Percentiles rank a stretch among this genome's conserved stretches.
phyloP scores from a whole-genome alignment of 2,329 filamentous ascomycete genomes.

The Talaromyces sp. region DNA sequence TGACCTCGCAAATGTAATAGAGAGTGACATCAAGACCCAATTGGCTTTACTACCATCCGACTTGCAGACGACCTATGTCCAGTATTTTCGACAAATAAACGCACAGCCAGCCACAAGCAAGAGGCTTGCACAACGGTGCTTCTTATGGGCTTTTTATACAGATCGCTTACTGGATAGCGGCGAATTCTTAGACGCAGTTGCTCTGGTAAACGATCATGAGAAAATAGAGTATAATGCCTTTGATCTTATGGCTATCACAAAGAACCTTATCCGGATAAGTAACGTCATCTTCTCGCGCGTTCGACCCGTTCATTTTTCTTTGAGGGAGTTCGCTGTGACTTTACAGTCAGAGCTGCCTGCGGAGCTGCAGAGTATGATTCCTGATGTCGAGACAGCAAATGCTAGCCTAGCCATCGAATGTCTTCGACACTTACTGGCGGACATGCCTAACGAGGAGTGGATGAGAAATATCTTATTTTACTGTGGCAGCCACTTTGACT shows the following conservation, averaged over 20 bases:
- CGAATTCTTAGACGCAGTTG: background rate
- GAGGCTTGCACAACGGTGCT: constrained; percentile 13
- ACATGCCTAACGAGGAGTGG: background rate
- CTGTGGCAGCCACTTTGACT: constrained; percentile 10
- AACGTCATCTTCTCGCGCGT: too few relatives aligned
- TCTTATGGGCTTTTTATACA: constrained; percentile 13
- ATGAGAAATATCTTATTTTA: background rate
- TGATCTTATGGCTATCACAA: background rate
- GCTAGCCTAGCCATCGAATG: constrained; percentile 10
- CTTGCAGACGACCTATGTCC: constrained; percentile 12
- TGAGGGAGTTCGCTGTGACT: constrained; percentile 3
- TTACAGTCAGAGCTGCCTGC: background rate
- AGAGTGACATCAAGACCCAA: constrained; percentile 8
- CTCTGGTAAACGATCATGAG: background rate
- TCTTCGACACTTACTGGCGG: constrained; percentile 6
- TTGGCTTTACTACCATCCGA: constrained; percentile 13
- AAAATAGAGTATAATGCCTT: background rate
- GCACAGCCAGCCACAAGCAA: constrained; percentile 6
- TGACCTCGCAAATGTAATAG: constrained; percentile 8
- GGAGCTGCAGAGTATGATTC: constrained; percentile 8
- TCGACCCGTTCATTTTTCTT: constrained; percentile 14
- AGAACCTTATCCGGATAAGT: constrained; percentile 2
- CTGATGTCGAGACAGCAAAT: constrained; percentile 9
- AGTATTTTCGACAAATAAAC: constrained; percentile 10
- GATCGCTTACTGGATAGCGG: background rate